phyloP scores from a whole-genome alignment of 805 yeast species.

The Kodamaea kaohsiungensis region DNA sequence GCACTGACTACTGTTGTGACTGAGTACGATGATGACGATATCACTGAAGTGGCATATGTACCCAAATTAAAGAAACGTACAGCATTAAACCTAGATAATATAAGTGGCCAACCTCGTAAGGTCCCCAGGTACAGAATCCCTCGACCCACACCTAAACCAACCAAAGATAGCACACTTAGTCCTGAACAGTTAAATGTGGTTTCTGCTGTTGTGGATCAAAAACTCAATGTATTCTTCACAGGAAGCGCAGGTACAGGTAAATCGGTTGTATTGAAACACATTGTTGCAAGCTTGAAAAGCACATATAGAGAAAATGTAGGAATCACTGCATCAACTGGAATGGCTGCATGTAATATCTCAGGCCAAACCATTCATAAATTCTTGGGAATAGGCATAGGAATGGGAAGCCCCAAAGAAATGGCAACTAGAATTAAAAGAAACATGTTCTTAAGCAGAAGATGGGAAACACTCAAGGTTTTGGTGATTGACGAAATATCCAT shows the following conservation, averaged over 20 bases:
- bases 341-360: conserved; percentile 93
- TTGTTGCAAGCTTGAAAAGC: conserved; percentile 45
- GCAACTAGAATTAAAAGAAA: conserved; percentile 51
- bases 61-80: neutral
- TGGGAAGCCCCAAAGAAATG: conserved; percentile 47
- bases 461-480: conserved; percentile 70
- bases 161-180: conserved; percentile 18
- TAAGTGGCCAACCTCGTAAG: conserved; percentile 23
- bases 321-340: conserved; percentile 92
- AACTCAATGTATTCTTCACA: conserved; percentile 65
- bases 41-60: neutral
- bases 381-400: conserved; percentile 83
- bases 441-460: conserved; percentile 46
- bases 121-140: conserved; percentile 10
- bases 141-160: conserved; percentile 12
- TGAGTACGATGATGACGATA: neutral
- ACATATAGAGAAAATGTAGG: conserved; percentile 59
- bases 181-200: conserved; percentile 51
- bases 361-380: conserved; percentile 86
- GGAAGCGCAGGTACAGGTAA: conserved; percentile 92
- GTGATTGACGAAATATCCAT: conserved; percentile 93
- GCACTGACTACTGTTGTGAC: neutral
- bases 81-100: neutral
- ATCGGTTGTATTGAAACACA: conserved; percentile 63
- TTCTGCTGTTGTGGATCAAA: conserved; percentile 49